A percentile compares a stretch with the other conserved stretches of the same genome.
Evolutionary conservation across 441 rosid genomes (phyloP).

Genomic region (Capsella rubella): DNA sequence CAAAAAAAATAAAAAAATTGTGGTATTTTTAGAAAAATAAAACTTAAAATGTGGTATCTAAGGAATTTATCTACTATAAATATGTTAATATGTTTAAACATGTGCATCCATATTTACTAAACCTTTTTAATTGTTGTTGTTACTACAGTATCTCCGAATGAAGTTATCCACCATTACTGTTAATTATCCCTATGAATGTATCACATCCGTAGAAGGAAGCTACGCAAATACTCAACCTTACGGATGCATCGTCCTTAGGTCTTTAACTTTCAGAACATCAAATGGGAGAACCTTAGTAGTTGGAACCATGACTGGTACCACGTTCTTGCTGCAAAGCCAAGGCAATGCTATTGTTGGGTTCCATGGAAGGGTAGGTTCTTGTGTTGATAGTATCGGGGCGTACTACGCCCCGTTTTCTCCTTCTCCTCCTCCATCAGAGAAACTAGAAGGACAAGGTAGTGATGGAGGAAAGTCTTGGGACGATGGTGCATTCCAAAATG

Average conservation of each 20-base stretch:
- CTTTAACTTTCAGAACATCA: conserved; percentile 32
- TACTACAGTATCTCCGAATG: conserved; percentile 12
- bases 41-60: too few relatives aligned
- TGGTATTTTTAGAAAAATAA: too few relatives aligned
- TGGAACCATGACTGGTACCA: conserved; percentile 21
- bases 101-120: neutral
- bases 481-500: conserved; percentile 12
- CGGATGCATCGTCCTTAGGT: neutral
- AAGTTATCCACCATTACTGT: neutral
- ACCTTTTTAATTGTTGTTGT: neutral
- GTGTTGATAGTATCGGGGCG: conserved; percentile 32
- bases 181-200: conserved; percentile 29
- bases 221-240: neutral
- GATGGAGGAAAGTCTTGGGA: neutral
- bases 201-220: conserved; percentile 28
- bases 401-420: conserved; percentile 22
- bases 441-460: neutral
- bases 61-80: neutral
- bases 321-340: conserved; percentile 5
- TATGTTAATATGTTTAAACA: neutral
- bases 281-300: neutral
- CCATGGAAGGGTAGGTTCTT: conserved; percentile 36
- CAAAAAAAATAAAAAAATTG: too few relatives aligned
- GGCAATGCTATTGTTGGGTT: conserved; percentile 32
- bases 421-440: neutral